Evolutionary conservation across 352 stramenopile species (phyloP).

Genomic region (Phytophthora rubi): DNA sequence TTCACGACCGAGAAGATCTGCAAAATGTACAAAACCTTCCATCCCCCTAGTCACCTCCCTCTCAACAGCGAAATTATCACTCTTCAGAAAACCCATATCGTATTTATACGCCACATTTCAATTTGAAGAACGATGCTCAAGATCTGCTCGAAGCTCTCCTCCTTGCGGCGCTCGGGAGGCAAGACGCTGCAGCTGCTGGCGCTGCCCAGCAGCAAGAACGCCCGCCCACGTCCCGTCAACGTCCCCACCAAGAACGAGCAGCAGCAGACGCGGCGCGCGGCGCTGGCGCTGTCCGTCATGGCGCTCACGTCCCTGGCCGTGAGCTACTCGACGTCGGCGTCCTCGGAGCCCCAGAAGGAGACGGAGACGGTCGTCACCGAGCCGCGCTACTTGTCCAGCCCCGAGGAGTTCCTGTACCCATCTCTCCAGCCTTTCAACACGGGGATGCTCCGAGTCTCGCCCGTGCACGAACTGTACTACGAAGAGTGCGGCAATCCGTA

Average conservation of each 20-base stretch:
- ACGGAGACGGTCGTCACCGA: conserved; percentile 1
- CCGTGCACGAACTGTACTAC: conserved; percentile 91
- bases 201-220: conserved; percentile 29
- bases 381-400: conserved; percentile 48
- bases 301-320: conserved; percentile 32
- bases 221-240: conserved; percentile 28
- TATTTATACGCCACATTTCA: conserved; percentile 10
- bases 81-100: neutral
- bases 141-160: conserved; percentile 26
- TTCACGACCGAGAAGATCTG: neutral
- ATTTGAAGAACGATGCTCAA: conserved; percentile 31
- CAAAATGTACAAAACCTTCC: neutral
- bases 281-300: conserved; percentile 35
- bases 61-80: neutral
- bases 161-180: conserved; percentile 21
- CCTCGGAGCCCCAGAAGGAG: conserved; percentile 22
- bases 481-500: conserved; percentile 89
- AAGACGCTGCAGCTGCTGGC: conserved; percentile 43
- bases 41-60: neutral
- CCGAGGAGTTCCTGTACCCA: conserved; percentile 86
- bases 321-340: conserved; percentile 36
- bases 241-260: conserved; percentile 26
- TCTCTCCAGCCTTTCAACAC: conserved; percentile 82
- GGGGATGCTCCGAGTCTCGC: conserved; percentile 82
- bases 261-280: conserved; percentile 14